Evolutionary conservation across 495 filamentous ascomycete genomes (phyloP).

Genomic region (Copromyces sp.): DNA sequence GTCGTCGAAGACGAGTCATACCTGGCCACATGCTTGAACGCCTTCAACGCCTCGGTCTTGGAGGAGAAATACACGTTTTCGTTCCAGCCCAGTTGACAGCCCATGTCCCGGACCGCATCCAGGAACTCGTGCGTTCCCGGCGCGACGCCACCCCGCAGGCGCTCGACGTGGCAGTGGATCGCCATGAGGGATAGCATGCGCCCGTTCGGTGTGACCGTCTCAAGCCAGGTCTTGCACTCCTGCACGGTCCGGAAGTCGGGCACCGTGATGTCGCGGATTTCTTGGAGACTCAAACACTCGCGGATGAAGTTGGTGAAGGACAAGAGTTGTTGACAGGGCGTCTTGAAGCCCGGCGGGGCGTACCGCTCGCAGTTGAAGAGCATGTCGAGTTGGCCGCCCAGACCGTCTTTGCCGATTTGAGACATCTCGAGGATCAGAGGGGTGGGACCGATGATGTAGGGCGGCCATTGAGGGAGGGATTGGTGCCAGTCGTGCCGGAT

Average conservation of each 20-base stretch:
- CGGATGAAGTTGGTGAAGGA: not conserved
- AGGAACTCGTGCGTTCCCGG: not conserved
- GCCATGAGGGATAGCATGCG: not conserved
- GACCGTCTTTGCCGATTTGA: not conserved
- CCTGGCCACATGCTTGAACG: not conserved
- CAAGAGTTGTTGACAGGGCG: not conserved
- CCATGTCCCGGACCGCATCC: not conserved
- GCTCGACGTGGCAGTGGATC: not conserved
- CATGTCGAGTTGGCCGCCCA: not conserved
- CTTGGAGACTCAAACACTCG: not conserved
- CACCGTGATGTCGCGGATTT: not conserved
- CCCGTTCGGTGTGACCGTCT: not conserved
- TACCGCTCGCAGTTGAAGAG: not conserved
- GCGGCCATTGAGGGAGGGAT: not conserved
- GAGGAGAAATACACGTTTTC: not conserved
- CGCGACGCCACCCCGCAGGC: not conserved
- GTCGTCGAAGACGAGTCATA: not conserved
- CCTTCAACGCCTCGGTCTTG: not conserved
- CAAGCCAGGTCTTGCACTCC: not conserved
- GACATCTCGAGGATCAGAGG: not conserved
- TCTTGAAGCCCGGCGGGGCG: not conserved
- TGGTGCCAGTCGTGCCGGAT: not conserved
- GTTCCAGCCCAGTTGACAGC: not conserved
- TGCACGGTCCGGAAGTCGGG: not conserved
- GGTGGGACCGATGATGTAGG: not conserved